Evolutionary conservation across 2,329 filamentous ascomycete genomes (phyloP).

Genomic region (Cercospora sp.): DNA sequence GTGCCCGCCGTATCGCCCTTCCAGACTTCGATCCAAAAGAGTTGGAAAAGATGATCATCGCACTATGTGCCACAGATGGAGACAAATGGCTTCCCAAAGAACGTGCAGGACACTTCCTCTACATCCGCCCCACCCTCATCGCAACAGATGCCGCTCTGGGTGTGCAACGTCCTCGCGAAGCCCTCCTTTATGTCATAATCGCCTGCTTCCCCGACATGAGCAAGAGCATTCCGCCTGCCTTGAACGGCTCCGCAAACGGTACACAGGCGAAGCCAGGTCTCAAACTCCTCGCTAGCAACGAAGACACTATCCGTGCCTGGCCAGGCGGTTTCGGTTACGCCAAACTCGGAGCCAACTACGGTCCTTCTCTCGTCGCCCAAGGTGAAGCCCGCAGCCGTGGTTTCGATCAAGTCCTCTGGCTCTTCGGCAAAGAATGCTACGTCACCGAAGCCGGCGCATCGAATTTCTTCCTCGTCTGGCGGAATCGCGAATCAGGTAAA

Average conservation of each 20-base stretch:
- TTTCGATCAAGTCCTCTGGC: slow-evolving; percentile 90
- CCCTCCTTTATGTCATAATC: slow-evolving; percentile 81
- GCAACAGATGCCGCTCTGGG: slow-evolving; percentile 78
- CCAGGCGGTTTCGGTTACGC: slow-evolving; percentile 89
- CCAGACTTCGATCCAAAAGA: slow-evolving; percentile 70
- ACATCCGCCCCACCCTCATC: slow-evolving; percentile 78
- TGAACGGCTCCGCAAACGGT: slow-evolving; percentile 28
- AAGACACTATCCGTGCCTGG: slow-evolving; percentile 88
- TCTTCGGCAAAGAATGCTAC: slow-evolving; percentile 73
- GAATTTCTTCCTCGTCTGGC: slow-evolving; percentile 89
- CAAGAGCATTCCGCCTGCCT: slow-evolving; percentile 34
- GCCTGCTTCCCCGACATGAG: slow-evolving; percentile 50
- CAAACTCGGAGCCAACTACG: slow-evolving; percentile 93
- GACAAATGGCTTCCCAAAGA: slow-evolving; percentile 75
- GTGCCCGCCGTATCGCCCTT: slow-evolving; percentile 65
- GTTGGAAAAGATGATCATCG: slow-evolving; percentile 71
- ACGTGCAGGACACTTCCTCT: slow-evolving; percentile 70
- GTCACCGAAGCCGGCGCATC: slow-evolving; percentile 90
- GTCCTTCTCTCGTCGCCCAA: slow-evolving; percentile 76
- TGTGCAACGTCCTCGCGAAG: slow-evolving; percentile 75
- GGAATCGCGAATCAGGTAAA: slow-evolving; percentile 55
- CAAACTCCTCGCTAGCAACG: slow-evolving; percentile 73
- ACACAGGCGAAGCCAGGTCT: slow-evolving; percentile 43
- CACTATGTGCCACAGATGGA: slow-evolving; percentile 71
- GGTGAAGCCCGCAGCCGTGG: slow-evolving; percentile 70